Evolutionary conservation across 2,329 filamentous ascomycete genomes (phyloP).

Genomic region (Gnomoniopsis sp.): DNA sequence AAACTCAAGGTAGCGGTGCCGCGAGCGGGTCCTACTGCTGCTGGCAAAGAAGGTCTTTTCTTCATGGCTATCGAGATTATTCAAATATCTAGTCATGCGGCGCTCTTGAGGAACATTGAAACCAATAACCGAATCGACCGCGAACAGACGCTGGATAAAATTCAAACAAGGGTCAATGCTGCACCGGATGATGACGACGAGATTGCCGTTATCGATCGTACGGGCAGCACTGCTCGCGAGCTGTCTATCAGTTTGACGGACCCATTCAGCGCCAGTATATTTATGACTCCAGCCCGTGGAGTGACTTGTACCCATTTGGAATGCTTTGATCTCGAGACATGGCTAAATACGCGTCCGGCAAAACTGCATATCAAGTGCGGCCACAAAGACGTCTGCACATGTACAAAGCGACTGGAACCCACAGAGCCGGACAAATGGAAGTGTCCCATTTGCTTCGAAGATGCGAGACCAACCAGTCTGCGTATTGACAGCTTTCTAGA

Average conservation of each 20-base stretch:
- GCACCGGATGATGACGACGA: slow-evolving; percentile 62
- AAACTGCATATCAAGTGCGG: slow-evolving; percentile 36
- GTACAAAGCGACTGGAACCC: slow-evolving; percentile 40
- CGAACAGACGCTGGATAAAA: slow-evolving; percentile 50
- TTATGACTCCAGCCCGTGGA: slow-evolving; percentile 69
- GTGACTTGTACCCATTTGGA: slow-evolving; percentile 70
- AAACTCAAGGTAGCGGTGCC: slow-evolving; percentile 50
- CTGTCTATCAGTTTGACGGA: slow-evolving; percentile 63
- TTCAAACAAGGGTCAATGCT: slow-evolving; percentile 46
- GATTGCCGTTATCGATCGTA: slow-evolving; percentile 52
- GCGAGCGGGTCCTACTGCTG: slow-evolving; percentile 17
- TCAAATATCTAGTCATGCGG: slow-evolving; percentile 47
- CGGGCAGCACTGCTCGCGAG: slow-evolving; percentile 25
- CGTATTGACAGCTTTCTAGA: slow-evolving; percentile 71
- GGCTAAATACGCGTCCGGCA: slow-evolving; percentile 62
- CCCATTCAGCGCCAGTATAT: slow-evolving; percentile 63
- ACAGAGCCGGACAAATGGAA: slow-evolving; percentile 70
- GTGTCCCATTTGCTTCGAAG: slow-evolving; percentile 77
- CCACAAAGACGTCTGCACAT: slow-evolving; percentile 33
- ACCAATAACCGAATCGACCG: slow-evolving; percentile 36
- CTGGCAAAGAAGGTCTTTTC: slow-evolving; percentile 36
- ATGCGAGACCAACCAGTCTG: slow-evolving; percentile 72
- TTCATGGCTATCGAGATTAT: slow-evolving; percentile 70
- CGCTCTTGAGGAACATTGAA: slow-evolving; percentile 38
- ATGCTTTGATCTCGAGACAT: slow-evolving; percentile 86